Base-by-base conservation (phyloP, 2,329 filamentous ascomycete species). In the Nigrograna mackinnonii region DNA sequence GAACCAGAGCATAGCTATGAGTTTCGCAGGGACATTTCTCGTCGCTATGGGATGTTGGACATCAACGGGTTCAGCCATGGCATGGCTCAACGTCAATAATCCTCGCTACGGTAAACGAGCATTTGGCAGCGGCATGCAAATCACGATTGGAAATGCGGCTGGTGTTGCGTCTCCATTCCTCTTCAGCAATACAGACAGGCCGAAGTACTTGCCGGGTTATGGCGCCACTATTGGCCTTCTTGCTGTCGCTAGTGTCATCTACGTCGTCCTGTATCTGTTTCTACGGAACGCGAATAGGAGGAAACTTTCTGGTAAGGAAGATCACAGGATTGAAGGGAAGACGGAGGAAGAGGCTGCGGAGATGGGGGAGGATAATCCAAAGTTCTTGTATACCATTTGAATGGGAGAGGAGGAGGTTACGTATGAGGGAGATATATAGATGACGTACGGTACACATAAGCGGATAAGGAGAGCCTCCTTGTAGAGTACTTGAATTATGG, bases 61-160 rank as follows among this genome's bases (percentile, higher is more conserved):
- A 4, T 50, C 53, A 13, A 55, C 58, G 4, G 59, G 58, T 3
- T 44, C 57, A 3, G 53, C 58, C 2, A 50, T 64, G 22, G 52
- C 58, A 4, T 64, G 61, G 60, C 36, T 64, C 18, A 51, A 44
- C 12, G 50, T 55, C 38, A 65, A 64, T 37, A 63, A 54, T 4
- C 58, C 62, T 22, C 51, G 58, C 16, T 64, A 62, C 22, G 62
- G 59, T 30, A 64, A 64, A 41, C 50, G 58, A 22, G 59, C 62
- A 3, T 60, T 55, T 24, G 57, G 58, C 18, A 54, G 50, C 32
- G 57, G 54, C 2, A 55, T 60, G 55, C 55, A 57, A 20, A 66
- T 80, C 33, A 71, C 34, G 9, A 21, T 36, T 12, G 34, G 34
- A 18, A 36, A 36, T 19, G 19, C 34, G 12, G n/a, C 34, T 13